Percentiles rank a stretch among this genome's conserved stretches.
Conservation (phyloP, 208 protist species). For the Trypanosoma lewisi region DNA sequence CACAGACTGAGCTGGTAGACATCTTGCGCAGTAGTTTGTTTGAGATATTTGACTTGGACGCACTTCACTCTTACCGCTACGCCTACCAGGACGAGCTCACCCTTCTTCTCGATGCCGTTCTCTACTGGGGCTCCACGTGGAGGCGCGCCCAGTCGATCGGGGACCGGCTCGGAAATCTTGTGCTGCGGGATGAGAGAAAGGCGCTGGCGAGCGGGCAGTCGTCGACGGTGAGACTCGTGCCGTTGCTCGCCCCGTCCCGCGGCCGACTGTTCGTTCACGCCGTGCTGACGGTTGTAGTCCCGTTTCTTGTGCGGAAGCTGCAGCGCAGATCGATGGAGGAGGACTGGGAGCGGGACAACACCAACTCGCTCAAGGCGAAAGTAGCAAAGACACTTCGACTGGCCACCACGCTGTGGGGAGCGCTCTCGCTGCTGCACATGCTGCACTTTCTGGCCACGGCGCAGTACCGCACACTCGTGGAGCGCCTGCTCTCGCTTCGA, state of each 20-base stretch:
- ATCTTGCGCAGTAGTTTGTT: constrained; percentile 67
- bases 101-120: constrained; percentile 54
- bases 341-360: constrained; percentile 57
- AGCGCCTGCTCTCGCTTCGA: constrained; percentile 80
- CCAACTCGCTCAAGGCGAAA: constrained; percentile 27
- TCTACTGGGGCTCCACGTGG: constrained; percentile 80
- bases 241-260: constrained; percentile 61
- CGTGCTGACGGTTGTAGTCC: constrained; percentile 64
- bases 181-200: constrained; percentile 73
- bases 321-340: constrained; percentile 71
- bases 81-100: constrained; percentile 79
- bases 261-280: constrained; percentile 67
- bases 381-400: constrained; percentile 50
- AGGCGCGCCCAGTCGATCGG: constrained; percentile 67
- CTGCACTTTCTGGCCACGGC: constrained; percentile 86
- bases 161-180: constrained; percentile 83
- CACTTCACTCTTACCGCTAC: constrained; percentile 66
- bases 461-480: constrained; percentile 79
- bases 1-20: constrained; percentile 77
- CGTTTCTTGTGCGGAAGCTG: constrained; percentile 77
- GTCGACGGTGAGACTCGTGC: constrained; percentile 48
- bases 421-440: constrained; percentile 75
- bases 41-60: constrained; percentile 63
- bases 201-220: constrained; percentile 45
- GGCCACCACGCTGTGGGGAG: constrained; percentile 42